Evolutionary conservation across 75 land plant genomes (phyloP), one percentile per base, ranked within the genome.

Genomic region (Picea glauca): DNA sequence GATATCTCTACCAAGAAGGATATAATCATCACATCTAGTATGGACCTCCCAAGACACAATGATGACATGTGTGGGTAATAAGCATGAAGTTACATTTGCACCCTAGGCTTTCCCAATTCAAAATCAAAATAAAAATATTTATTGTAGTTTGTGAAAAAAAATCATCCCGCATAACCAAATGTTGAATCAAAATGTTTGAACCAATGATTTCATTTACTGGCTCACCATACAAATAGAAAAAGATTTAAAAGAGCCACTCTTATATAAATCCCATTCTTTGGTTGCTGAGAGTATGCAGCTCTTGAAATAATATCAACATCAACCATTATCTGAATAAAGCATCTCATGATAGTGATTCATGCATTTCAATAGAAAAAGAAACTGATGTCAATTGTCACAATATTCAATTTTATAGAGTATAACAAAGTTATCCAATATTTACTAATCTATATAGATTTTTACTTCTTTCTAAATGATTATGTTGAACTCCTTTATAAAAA

Each of bases 201-300:
- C 38, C 2, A n/a, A n/a, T 35, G 38, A 35, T 2, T 35, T 35
- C 1, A 1, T 1, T 1, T 1, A 33, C 4, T 66, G 13, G 5
- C 31, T 88, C 83, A 90, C 94, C 91, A 94, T 13, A 98, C 99
- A 75, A 91, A 84, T 75, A 97, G 92, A 23, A 97, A 78, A 75
- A 97, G 89, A 86, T 97, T 97, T 81, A 94, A 76, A 58, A 97
- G 83, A 58, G 98, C 95, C 99, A 97, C 94, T 30, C 99, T 84
- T 62, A 97, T 92, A 70, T 87, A 97, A 23, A 97, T 92, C 40
- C 99, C 98, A 79, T 97, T 97, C 81, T 97, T 92, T 14, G 98
- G 98, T 83, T 97, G 99, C 33, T 95, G 89, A 76, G 94, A 97
- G 82, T 97, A 97, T 56, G 98, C 98, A 80, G 99, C 99, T 78